Evolutionary conservation across 495 filamentous ascomycete species (phyloP), one percentile per base, ranked within the genome.

Genomic region (Penicillium desertorum): DNA sequence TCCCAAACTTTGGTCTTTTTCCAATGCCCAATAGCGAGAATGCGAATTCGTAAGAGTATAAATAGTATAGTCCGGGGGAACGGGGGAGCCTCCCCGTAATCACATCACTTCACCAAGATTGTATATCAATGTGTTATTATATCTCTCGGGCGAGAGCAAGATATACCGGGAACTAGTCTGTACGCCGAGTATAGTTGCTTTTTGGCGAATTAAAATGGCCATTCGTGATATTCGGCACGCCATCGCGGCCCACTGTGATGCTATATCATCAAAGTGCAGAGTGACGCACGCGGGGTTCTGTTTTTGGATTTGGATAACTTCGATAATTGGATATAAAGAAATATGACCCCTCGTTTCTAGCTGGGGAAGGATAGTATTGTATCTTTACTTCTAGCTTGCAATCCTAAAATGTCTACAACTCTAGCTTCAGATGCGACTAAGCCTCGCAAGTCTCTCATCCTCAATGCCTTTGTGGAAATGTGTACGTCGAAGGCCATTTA

Each of bases 391-490:
- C 30, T 14, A 14, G 11, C 30, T 11, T 14, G 11, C 3, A 34
- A 34, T 34, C 30, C 29, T 30, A 34, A 5, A 25, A 52, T 41
- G 20, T n/a, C 52, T 36, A 34, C 19, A 6, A 39, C 45, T 48
- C 45, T 23, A 23, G 17, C 16, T 29, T 44, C 51, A 20, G 58
- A 46, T 7, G 42, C 48, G 7, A 43, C n/a, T 43, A 52, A 58
- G 20, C 66, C 70, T 9, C 66, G 62, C 36, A 84, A 84, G 63
- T 76, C 76, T 29, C 62, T 84, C 17, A 80, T 84, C 23, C 74
- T 86, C 51, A 86, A 84, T 74, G 82, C 83, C 22, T 86, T 86
- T 55, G 82, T 83, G 45, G 79, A 82, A 61, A 81, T 76, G 72
- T 77, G 76, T 77, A 70, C 2, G 74, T 59, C 9, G 11, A 44